These are phyloP conservation scores for Wolfiporia cocos DNA, from an alignment of 1,284 basidiomycete species.

Conservation along the genomic window DNA sequence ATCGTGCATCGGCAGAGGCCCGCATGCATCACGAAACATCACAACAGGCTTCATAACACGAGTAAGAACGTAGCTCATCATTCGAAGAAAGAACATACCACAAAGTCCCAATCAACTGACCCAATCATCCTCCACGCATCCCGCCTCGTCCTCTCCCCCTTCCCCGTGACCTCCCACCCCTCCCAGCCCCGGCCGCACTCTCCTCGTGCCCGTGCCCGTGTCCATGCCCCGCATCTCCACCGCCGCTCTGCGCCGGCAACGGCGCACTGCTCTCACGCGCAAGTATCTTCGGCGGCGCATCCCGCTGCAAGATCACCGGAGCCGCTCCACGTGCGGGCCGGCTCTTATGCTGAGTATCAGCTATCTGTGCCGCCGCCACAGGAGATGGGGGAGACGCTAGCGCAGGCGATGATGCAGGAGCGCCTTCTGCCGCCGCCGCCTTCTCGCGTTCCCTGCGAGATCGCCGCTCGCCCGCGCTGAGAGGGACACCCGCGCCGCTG, in stretches of 20 bases:
- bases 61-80: too few relatives aligned
- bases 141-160: slow-evolving; percentile 6
- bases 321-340: slow-evolving; percentile 11
- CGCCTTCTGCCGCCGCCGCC: slow-evolving; percentile 18
- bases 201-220: slow-evolving; percentile 9
- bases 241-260: too few relatives aligned
- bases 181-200: slow-evolving; percentile 16
- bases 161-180: slow-evolving; percentile 13
- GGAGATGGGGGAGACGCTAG: slow-evolving; percentile 1
- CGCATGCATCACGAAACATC: too few relatives aligned
- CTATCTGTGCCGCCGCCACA: not conserved
- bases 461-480: slow-evolving; percentile 14
- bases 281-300: slow-evolving; percentile 16
- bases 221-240: not conserved
- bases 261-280: slow-evolving; percentile 7
- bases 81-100: not conserved
- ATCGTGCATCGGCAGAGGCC: too few relatives aligned
- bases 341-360: too few relatives aligned
- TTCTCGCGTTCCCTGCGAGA: slow-evolving; percentile 22
- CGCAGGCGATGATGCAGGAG: not conserved
- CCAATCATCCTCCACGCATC: not conserved
- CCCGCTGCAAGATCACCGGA: slow-evolving; percentile 25
- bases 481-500: slow-evolving; percentile 42
- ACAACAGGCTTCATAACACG: too few relatives aligned
- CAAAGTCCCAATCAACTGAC: not conserved